Base-by-base conservation (phyloP, 257 asterid species). In the Gardenia jasminoides region DNA sequence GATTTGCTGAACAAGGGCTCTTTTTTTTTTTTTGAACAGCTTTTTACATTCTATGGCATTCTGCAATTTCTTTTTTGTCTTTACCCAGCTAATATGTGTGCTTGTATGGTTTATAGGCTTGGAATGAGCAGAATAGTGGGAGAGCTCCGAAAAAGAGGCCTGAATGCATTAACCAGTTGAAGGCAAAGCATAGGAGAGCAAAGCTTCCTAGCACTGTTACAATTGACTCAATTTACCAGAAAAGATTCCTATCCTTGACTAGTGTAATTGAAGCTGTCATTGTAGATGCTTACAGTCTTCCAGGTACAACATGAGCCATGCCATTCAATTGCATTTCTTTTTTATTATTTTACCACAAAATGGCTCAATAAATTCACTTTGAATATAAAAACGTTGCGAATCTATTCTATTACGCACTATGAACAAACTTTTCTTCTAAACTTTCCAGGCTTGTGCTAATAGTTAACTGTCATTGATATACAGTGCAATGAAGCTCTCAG, bases 231-330 rank as follows among this genome's bases (percentile, higher is more conserved):
- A 85, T 96, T 59, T 89, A 90, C 17, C 97, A 92, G 93, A 93
- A 96, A 76, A 91, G 85, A 82, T 96, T 92, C 83, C 79, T 93
- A 62, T 89, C 94, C 5, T 80, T 96, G 86, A 88, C 76, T 82
- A 90, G 98, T 72, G 96, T 92, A 52, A 95, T 95, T 83, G 99
- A 95, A 86, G 98, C 94, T 58, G 97, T 95, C 74, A 83, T 95
- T 84, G 62, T 92, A 62, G 93, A 93, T 80, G 86, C 89, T 48
- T 92, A 83, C 85, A 76, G 83, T 73, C 98, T 95, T 81, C 97
- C 99, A 84, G 99, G 98, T 93, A 88, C 77, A 77, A n/a, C 39
- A 10, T 68, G 61, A 65, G 33, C 78, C 74, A 12, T 3, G 31
- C 33, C 69, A 19, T 46, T 33, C 24, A 26, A 19, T 71, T 41